These are phyloP conservation scores for Agarophyton chilense DNA, from an alignment of 23 red algal genomes.

Conservation along the genomic window DNA sequence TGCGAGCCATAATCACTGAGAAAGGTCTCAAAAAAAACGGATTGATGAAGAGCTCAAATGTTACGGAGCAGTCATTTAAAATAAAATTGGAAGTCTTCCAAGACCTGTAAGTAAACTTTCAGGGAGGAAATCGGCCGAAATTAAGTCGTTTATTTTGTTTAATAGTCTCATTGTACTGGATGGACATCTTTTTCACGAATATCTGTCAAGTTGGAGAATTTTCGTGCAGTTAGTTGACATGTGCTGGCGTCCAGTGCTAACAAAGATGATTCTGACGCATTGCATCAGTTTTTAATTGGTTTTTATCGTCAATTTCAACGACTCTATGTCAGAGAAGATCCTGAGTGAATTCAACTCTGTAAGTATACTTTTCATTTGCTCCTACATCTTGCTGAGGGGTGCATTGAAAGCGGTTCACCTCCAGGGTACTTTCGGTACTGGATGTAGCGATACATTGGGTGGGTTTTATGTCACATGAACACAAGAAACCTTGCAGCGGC, in stretches of 20 bases:
- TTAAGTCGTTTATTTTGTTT: neutral
- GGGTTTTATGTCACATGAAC: too few relatives aligned
- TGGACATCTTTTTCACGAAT: neutral
- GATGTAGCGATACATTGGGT: conserved; percentile 1
- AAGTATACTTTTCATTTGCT: neutral
- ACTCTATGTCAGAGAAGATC: neutral
- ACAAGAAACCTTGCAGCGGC: neutral
- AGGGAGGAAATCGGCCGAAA: too few relatives aligned
- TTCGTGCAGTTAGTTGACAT: neutral
- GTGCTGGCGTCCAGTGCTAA: neutral
- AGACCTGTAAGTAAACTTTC: neutral
- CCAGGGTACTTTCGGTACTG: neutral
- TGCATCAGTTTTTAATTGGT: neutral
- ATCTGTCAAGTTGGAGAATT: neutral
- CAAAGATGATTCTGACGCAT: neutral
- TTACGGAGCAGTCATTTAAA: neutral
- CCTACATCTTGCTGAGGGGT: neutral
- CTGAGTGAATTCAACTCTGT: neutral
- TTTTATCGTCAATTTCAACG: conserved; percentile 23
- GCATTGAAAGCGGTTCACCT: neutral
- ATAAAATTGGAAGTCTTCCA: neutral
- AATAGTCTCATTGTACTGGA: neutral
- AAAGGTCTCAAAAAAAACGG: too few relatives aligned
- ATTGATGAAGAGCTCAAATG: neutral
- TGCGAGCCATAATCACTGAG: neutral